Evolutionary conservation across 164 flowering plant species (phyloP), one percentile per base, ranked within the genome.

Genomic region (Sextonia rubra): DNA sequence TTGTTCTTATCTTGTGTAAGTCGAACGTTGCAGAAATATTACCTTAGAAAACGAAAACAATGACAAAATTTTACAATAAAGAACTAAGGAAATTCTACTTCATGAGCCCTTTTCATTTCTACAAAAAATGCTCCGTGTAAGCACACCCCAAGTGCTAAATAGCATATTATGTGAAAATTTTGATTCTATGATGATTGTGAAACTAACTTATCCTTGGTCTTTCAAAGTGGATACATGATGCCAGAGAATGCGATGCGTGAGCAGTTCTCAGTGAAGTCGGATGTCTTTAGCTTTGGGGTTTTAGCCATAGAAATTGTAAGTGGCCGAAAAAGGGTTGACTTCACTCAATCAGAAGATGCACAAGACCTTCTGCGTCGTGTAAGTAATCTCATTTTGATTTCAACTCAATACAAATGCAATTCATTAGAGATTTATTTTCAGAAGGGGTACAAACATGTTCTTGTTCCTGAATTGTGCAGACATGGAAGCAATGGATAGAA

Each of bases 401-500:
- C 30, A 11, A 32, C 26, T 29, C 4, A 60, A 7, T 66, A 37
- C 44, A 37, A 5, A 37, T n/a, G 4, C 37, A 24, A 55, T 55
- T 24, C 74, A 37, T 37, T 37, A 37, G 11, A 37, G 44, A 37
- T 37, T 7, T 37, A 37, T 66, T 2, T 56, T 58, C 48, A 72
- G 62, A 79, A 68, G 47, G 65, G 24, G n/a, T 70, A 11, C 4
- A 25, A 76, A 17, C 14, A 23, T 23, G 12, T 61, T 60, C 22
- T 60, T 61, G 24, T 61, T 56, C 23, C 23, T 14, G 27, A 61
- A 23, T 24, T 61, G 18, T 66, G 20, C 27, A 68, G 70, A 47
- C 60, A 47, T 68, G 70, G 70, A 48, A 24, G 29, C 55, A 20
- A 12, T 68, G 70, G 70, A 24, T 12, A 2, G 55, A 68, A 18